phyloP scores from a whole-genome alignment of 2,329 filamentous ascomycete species.

The Aspergillus sp. region DNA sequence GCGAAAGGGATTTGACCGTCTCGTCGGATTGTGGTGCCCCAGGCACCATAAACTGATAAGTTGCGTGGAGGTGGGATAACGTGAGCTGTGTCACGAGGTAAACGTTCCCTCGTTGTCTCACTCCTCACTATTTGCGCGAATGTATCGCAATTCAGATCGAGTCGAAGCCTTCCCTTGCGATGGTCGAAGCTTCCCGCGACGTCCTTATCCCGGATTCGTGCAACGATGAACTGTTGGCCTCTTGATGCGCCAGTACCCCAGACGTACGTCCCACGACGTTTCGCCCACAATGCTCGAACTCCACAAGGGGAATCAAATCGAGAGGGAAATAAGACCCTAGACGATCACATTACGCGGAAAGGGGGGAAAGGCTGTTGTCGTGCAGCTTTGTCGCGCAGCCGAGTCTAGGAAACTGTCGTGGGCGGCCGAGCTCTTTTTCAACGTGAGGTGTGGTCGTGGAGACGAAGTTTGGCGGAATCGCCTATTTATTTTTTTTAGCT shows the following conservation, averaged over 20 bases:
- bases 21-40: no score
- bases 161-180: neutral
- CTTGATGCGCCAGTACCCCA: neutral
- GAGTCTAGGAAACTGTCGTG: slow-evolving; percentile 3
- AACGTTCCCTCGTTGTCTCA: neutral
- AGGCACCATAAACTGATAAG: neutral
- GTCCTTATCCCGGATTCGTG: neutral
- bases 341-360: neutral
- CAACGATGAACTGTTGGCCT: neutral
- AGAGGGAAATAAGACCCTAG: neutral
- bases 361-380: neutral
- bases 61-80: slow-evolving; percentile 5
- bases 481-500: slow-evolving; percentile 10
- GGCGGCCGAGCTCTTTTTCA: slow-evolving; percentile 19
- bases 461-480: slow-evolving; percentile 1
- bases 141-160: neutral
- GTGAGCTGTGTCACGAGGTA: slow-evolving; percentile 9
- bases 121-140: neutral
- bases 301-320: neutral
- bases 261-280: neutral
- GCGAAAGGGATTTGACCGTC: no score
- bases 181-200: neutral
- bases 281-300: neutral
- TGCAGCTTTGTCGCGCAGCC: neutral
- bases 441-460: slow-evolving; percentile 19